These are phyloP conservation scores for Tolypocladium ovalisporum DNA, from an alignment of 2,329 filamentous ascomycete genomes.

Conservation along the genomic window DNA sequence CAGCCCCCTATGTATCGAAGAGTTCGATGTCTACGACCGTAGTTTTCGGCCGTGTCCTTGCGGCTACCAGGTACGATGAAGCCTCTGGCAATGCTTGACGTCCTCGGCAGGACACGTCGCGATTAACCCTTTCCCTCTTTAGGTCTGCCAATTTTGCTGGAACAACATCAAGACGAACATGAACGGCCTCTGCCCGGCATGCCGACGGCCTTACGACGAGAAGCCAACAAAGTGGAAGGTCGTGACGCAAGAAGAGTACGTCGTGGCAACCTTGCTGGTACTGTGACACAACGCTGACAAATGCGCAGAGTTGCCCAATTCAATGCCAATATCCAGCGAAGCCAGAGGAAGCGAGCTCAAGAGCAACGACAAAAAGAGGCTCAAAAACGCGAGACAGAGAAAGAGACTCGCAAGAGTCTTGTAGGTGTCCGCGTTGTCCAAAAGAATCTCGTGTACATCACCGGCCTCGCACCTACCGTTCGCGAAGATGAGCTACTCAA, in stretches of 20 bases:
- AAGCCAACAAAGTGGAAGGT: slow-evolving; percentile 96
- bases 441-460: slow-evolving; percentile 98
- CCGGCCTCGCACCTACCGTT: slow-evolving; percentile 82
- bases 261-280: slow-evolving; percentile 10
- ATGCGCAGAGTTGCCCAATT: slow-evolving; percentile 56
- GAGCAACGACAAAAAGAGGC: slow-evolving; percentile 84
- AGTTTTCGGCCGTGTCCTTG: slow-evolving; percentile 96
- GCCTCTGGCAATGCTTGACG: not conserved
- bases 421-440: slow-evolving; percentile 93
- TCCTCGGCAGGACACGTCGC: not conserved
- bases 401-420: slow-evolving; percentile 88
- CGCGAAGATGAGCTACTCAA: slow-evolving; percentile 87
- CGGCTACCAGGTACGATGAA: slow-evolving; percentile 75
- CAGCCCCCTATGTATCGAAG: slow-evolving; percentile 96
- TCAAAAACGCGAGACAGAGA: slow-evolving; percentile 92
- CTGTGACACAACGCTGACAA: slow-evolving; percentile 3
- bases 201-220: slow-evolving; percentile 88
- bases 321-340: slow-evolving; percentile 70
- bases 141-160: slow-evolving; percentile 99
- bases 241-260: slow-evolving; percentile 88
- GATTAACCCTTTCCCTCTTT: not conserved
- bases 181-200: slow-evolving; percentile 96
- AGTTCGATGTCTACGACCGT: slow-evolving; percentile 94
- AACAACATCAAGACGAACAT: slow-evolving; percentile 99
- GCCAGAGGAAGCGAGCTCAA: slow-evolving; percentile 82